Conservation (phyloP, 495 filamentous ascomycete species). For the Astrothelium macrocarpum region DNA sequence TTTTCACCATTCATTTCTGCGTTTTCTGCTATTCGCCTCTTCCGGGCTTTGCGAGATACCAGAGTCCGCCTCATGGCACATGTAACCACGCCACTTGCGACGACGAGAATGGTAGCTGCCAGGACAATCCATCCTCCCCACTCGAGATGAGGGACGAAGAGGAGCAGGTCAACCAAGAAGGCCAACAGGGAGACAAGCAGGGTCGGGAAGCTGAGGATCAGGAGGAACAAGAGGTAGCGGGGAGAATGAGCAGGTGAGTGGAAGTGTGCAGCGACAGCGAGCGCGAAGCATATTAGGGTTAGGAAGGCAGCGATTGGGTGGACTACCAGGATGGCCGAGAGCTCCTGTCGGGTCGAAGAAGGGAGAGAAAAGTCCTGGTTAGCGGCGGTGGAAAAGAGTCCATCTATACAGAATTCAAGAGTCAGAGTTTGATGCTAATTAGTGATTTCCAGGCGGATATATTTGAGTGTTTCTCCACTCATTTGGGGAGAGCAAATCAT, state of each 20-base stretch:
- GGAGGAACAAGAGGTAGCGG: conserved; percentile 69
- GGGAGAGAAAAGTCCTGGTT: conserved; percentile 64
- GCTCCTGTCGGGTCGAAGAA: conserved; percentile 59
- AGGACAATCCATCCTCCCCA: conserved; percentile 96
- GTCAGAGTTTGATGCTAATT: not conserved
- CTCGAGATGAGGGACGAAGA: conserved; percentile 86
- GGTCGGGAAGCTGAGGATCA: conserved; percentile 78
- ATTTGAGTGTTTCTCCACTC: no score
- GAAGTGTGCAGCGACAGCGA: conserved; percentile 75
- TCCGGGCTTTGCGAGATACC: conserved; percentile 81
- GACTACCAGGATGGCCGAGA: conserved; percentile 86
- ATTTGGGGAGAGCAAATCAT: no score
- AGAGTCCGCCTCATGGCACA: conserved; percentile 96
- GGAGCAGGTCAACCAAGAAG: conserved; percentile 88
- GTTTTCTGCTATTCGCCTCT: conserved; percentile 84
- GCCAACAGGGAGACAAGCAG: conserved; percentile 76
- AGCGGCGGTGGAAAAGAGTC: conserved; percentile 35
- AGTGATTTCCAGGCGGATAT: no score
- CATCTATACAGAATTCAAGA: conserved; percentile 20
- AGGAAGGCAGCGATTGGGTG: conserved; percentile 85
- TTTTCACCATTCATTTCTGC: conserved; percentile 87
- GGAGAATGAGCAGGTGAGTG: conserved; percentile 89
- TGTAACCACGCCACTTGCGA: conserved; percentile 72
- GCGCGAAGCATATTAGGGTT: conserved; percentile 70
- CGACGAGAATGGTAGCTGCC: conserved; percentile 78